Evolutionary conservation across 2,329 filamentous ascomycete genomes (phyloP).

Genomic region (Xylaria sp.): DNA sequence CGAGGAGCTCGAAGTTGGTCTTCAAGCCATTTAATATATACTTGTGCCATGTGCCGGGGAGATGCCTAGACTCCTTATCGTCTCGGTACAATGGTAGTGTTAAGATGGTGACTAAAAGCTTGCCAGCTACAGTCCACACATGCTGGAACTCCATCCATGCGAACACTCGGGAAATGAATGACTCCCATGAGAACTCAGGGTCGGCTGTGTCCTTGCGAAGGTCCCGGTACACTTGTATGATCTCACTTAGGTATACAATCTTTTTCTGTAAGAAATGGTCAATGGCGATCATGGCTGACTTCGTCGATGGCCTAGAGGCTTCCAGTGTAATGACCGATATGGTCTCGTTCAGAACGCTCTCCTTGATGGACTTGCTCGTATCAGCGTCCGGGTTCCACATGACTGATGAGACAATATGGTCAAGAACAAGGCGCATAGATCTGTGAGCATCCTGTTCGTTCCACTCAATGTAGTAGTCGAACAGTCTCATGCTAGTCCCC

Average conservation of each 20-base stretch:
- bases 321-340: conserved; percentile 56
- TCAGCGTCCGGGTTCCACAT: conserved; percentile 43
- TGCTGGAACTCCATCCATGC: conserved; percentile 53
- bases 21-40: conserved; percentile 51
- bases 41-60: conserved; percentile 46
- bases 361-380: conserved; percentile 38
- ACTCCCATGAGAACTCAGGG: conserved; percentile 42
- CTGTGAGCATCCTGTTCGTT: conserved; percentile 61
- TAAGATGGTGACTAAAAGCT: conserved; percentile 55
- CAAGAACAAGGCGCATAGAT: conserved; percentile 58
- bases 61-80: conserved; percentile 31
- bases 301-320: conserved; percentile 59
- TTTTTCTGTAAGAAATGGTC: conserved; percentile 61
- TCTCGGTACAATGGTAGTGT: conserved; percentile 38
- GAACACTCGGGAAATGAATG: conserved; percentile 45
- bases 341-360: conserved; percentile 45
- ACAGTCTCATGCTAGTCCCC: conserved; percentile 45
- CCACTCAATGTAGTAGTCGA: conserved; percentile 61
- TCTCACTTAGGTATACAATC: conserved; percentile 45
- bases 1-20: conserved; percentile 48
- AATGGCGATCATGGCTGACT: conserved; percentile 63
- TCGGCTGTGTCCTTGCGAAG: conserved; percentile 27
- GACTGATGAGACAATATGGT: conserved; percentile 50
- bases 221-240: conserved; percentile 39
- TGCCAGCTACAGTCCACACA: conserved; percentile 55